These are phyloP conservation scores for Rhexocercosporidium sp. DNA, from an alignment of 2,329 filamentous ascomycete genomes.

Conservation along the genomic window DNA sequence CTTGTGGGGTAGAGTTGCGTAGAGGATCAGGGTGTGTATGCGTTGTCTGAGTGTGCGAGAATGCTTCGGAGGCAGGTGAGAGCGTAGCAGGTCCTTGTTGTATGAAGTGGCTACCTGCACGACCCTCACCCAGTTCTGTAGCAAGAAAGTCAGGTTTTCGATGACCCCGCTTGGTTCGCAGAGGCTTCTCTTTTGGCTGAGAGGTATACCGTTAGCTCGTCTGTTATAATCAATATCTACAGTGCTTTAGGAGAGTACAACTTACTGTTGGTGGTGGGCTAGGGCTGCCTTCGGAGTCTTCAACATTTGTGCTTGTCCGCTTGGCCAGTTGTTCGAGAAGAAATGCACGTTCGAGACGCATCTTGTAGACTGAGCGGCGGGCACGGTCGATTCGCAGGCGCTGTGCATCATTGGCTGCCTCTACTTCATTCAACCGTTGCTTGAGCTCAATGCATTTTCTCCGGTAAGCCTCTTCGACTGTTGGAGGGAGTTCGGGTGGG, in stretches of 20 bases:
- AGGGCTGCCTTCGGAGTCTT: slow-evolving; percentile 79
- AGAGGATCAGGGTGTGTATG: slow-evolving; percentile 44
- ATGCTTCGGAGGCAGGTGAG: slow-evolving; percentile 58
- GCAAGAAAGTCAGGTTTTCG: slow-evolving; percentile 58
- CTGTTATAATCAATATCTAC: slow-evolving; percentile 27
- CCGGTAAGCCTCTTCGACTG: slow-evolving; percentile 94
- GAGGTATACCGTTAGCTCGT: slow-evolving; percentile 31
- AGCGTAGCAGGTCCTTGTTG: slow-evolving; percentile 53
- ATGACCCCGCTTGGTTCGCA: slow-evolving; percentile 76
- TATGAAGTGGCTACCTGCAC: slow-evolving; percentile 50
- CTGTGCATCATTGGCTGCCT: slow-evolving; percentile 86
- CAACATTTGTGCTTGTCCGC: slow-evolving; percentile 75
- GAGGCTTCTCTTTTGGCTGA: slow-evolving; percentile 78
- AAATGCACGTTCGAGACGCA: slow-evolving; percentile 84
- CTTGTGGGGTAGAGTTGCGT: slow-evolving; percentile 40
- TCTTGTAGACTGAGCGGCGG: slow-evolving; percentile 86
- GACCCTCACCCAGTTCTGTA: slow-evolving; percentile 44
- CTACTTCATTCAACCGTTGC: slow-evolving; percentile 88
- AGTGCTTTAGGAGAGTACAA: slow-evolving; percentile 32
- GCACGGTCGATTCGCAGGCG: slow-evolving; percentile 79
- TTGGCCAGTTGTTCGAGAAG: slow-evolving; percentile 75
- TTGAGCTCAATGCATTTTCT: slow-evolving; percentile 96
- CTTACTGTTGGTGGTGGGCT: slow-evolving; percentile 80
- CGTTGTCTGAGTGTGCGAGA: slow-evolving; percentile 51
- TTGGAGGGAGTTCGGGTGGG: slow-evolving; percentile 75